Evolutionary conservation across 2,329 filamentous ascomycete species (phyloP).

Genomic region (Achaetomium macrosporum): DNA sequence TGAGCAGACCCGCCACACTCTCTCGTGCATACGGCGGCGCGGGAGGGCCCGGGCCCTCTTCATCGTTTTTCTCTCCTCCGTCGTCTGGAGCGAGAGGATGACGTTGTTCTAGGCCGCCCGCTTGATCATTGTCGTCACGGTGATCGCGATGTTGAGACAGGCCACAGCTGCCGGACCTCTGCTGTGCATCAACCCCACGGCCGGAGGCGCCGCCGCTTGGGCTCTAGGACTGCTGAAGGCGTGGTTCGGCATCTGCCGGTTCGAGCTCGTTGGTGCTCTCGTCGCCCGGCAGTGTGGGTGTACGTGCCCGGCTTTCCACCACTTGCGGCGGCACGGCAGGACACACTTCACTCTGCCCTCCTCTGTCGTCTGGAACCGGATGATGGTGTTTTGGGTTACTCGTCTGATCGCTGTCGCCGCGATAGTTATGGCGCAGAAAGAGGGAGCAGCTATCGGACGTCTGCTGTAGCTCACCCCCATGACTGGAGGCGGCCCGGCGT

Average conservation of each 20-base stretch:
- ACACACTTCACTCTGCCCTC: too few species aligned
- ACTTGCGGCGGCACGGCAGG: neutral
- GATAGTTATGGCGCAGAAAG: too few species aligned
- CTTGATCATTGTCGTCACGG: neutral
- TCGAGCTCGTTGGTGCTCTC: conserved; percentile 11
- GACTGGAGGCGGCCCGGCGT: too few species aligned
- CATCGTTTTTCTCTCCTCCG: neutral
- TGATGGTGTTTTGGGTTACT: too few species aligned
- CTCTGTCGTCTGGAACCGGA: too few species aligned
- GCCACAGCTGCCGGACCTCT: conserved; percentile 1
- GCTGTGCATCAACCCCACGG: conserved; percentile 10
- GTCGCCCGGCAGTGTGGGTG: neutral
- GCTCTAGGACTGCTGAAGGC: conserved; percentile 7
- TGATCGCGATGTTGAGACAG: neutral
- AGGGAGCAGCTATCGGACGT: too few species aligned
- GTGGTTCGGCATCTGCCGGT: conserved; percentile 11
- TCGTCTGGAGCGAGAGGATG: neutral
- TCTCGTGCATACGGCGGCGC: neutral
- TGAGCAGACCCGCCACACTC: neutral
- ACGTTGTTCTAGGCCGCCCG: neutral
- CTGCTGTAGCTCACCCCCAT: too few species aligned
- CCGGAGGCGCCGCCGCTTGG: conserved; percentile 9
- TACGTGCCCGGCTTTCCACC: neutral
- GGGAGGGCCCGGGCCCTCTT: too few species aligned
- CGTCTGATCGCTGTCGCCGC: too few species aligned